A percentile compares a stretch with the other conserved stretches of the same genome.
phyloP scores from a whole-genome alignment of 768 basidiomycete species.

The Phaffia australis region DNA sequence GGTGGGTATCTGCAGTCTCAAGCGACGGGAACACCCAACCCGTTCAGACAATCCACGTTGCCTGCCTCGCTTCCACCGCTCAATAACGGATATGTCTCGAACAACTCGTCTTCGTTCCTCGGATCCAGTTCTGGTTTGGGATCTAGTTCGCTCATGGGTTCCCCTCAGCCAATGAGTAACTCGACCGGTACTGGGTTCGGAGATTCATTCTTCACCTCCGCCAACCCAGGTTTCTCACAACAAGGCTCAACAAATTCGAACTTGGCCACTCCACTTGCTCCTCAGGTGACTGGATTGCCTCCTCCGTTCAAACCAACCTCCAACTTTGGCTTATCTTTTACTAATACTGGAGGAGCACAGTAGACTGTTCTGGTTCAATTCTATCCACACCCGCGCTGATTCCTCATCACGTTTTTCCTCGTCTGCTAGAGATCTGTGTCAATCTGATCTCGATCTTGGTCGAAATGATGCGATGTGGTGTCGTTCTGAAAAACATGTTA shows the following conservation, averaged over 20 bases:
- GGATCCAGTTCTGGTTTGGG: conserved; percentile 2
- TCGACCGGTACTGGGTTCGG: neutral
- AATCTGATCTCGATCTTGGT: too few relatives aligned
- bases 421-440: too few relatives aligned
- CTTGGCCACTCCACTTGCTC: neutral
- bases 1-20: conserved; percentile 9
- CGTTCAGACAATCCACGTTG: conserved; percentile 19
- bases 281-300: conserved; percentile 23
- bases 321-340: conserved; percentile 15
- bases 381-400: too few relatives aligned
- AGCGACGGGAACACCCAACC: conserved; percentile 14
- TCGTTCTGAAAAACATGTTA: too few relatives aligned
- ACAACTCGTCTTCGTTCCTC: neutral
- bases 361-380: too few relatives aligned
- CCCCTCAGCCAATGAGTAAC: neutral
- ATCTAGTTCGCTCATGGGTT: neutral
- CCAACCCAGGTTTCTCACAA: neutral
- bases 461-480: too few relatives aligned
- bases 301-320: conserved; percentile 20
- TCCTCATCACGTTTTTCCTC: too few relatives aligned
- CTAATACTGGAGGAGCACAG: neutral
- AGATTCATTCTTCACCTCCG: neutral
- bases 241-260: neutral
- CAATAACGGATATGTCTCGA: neutral
- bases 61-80: conserved; percentile 2